Evolutionary conservation across 305 asterid species (phyloP).

Genomic region (Rubia occidens): DNA sequence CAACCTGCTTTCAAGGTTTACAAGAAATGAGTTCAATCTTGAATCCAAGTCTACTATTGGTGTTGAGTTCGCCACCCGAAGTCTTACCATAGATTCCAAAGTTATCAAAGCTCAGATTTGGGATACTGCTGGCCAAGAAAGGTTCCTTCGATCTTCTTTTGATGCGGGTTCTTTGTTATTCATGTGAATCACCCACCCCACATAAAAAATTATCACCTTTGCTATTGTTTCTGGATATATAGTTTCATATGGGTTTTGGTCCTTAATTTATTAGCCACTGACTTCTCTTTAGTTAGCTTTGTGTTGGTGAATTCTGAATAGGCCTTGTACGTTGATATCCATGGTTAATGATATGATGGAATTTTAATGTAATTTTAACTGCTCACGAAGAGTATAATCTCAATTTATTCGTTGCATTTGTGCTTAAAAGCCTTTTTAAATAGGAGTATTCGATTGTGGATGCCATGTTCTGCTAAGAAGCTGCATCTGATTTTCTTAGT

Average conservation of each 20-base stretch:
- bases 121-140: constrained; percentile 28
- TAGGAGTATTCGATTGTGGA: neutral
- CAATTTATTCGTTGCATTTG: neutral
- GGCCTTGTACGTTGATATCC: neutral
- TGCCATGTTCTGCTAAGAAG: neutral
- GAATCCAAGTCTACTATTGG: constrained; percentile 83
- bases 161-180: neutral
- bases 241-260: neutral
- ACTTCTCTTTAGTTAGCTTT: neutral
- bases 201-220: too few species aligned
- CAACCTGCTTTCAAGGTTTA: constrained; percentile 74
- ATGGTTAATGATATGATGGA: neutral
- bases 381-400: neutral
- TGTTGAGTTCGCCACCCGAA: constrained; percentile 74
- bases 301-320: neutral
- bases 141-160: constrained; percentile 7
- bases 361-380: neutral
- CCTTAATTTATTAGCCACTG: neutral
- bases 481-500: neutral
- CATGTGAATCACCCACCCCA: neutral
- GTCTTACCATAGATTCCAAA: constrained; percentile 25
- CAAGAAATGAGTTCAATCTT: constrained; percentile 77
- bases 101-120: constrained; percentile 29
- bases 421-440: neutral
- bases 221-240: too few species aligned